phyloP scores from a whole-genome alignment of 208 protist genomes.

The Acanthamoeba sp. region DNA sequence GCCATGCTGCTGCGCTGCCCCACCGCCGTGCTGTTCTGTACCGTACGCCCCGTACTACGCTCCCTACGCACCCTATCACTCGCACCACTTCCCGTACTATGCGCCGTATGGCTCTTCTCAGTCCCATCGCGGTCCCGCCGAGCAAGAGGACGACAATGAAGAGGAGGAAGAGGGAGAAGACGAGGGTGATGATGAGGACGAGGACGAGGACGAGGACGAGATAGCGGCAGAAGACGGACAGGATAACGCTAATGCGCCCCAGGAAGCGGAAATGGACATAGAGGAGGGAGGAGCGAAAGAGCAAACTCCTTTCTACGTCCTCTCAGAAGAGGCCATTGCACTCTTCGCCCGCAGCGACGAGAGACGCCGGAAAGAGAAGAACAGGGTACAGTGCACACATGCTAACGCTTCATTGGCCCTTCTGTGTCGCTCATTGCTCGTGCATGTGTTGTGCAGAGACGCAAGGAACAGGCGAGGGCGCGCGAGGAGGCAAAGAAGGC shows the following conservation, averaged over 20 bases:
- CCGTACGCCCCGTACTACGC: background rate
- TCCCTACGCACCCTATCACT: background rate
- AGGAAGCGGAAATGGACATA: background rate
- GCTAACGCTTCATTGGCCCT: background rate
- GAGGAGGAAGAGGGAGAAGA: background rate
- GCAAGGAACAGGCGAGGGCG: background rate
- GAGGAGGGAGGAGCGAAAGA: background rate
- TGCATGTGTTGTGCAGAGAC: background rate
- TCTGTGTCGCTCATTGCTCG: background rate
- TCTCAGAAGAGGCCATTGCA: background rate
- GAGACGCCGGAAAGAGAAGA: background rate
- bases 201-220: background rate
- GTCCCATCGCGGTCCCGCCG: too few species aligned
- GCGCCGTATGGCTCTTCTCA: background rate
- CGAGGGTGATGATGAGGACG: background rate
- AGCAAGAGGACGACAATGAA: background rate
- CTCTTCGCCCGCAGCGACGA: background rate
- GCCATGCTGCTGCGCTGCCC: background rate
- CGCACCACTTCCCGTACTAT: background rate
- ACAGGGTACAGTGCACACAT: background rate
- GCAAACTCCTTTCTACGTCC: background rate
- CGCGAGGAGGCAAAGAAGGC: conserved; percentile 8
- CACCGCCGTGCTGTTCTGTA: background rate
- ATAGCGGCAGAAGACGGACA: background rate
- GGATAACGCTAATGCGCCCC: background rate